A percentile compares a stretch with the other conserved stretches of the same genome.
Conservation (phyloP, 768 basidiomycete genomes). For the Hericium alpestre region DNA sequence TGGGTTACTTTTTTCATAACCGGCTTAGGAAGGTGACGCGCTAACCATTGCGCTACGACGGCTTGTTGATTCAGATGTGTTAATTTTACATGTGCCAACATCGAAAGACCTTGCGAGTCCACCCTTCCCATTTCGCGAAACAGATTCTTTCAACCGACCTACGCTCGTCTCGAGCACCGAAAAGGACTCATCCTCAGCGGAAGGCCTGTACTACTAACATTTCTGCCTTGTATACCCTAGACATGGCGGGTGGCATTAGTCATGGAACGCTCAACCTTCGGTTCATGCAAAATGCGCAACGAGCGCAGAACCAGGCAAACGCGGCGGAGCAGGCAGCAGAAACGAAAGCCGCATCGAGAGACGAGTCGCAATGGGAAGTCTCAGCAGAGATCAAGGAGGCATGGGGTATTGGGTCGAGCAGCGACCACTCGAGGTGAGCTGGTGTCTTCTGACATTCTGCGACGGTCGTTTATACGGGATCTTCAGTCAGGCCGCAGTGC, state of each 20-base stretch:
- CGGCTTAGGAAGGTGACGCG: neutral
- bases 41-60: neutral
- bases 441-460: neutral
- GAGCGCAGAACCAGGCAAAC: neutral
- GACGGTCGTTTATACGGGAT: neutral
- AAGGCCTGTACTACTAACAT: neutral
- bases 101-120: no score
- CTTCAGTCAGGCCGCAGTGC: neutral
- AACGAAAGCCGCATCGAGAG: neutral
- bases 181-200: no score
- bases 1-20: neutral
- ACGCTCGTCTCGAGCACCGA: no score
- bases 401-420: slow-evolving; percentile 6
- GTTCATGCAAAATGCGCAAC: slow-evolving; percentile 11
- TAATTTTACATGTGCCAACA: neutral
- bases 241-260: slow-evolving; percentile 8
- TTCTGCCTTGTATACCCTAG: neutral
- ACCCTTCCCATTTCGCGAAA: no score
- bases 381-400: slow-evolving; percentile 4
- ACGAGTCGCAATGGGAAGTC: slow-evolving; percentile 12
- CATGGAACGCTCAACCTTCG: slow-evolving; percentile 12
- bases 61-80: neutral
- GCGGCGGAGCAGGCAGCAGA: neutral
- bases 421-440: slow-evolving; percentile 2
- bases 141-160: no score